Evolutionary conservation across 2,329 filamentous ascomycete species (phyloP).

Genomic region (Calonectria pseudoturangicola): DNA sequence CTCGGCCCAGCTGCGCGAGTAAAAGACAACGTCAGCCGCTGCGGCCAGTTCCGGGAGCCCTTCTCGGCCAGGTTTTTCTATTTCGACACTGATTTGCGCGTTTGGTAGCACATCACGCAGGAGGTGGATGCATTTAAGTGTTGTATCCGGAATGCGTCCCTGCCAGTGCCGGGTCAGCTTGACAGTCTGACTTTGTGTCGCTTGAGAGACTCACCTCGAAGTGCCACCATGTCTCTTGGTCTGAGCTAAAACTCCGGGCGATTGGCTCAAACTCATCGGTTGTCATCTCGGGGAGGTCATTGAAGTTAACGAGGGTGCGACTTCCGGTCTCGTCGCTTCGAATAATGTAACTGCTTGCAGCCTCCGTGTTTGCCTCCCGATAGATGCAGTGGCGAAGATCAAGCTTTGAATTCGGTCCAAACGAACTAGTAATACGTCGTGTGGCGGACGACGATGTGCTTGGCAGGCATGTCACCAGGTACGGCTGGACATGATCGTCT

Average conservation of each 20-base stretch:
- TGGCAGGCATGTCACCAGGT: constrained; percentile 74
- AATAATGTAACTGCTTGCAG: constrained; percentile 82
- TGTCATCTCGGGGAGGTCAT: constrained; percentile 81
- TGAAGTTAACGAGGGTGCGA: constrained; percentile 83
- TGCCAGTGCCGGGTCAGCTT: constrained; percentile 55
- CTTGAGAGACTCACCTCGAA: constrained; percentile 74
- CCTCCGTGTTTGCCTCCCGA: constrained; percentile 70
- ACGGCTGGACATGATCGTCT: constrained; percentile 55
- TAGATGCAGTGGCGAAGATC: constrained; percentile 76
- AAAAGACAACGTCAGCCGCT: constrained; percentile 83
- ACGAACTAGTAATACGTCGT: constrained; percentile 71
- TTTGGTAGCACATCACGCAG: constrained; percentile 68
- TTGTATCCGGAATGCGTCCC: constrained; percentile 80
- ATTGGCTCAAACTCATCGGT: constrained; percentile 73
- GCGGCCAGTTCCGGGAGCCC: constrained; percentile 76
- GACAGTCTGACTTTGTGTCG: constrained; percentile 22
- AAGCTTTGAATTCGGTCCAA: constrained; percentile 66
- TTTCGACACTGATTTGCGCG: constrained; percentile 79
- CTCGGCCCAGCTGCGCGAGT: constrained; percentile 82
- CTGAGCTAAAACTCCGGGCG: constrained; percentile 60
- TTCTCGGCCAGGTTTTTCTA: constrained; percentile 80
- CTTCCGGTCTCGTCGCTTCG: constrained; percentile 75
- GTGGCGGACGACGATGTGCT: constrained; percentile 69
- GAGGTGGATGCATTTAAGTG: constrained; percentile 74
- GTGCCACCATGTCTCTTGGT: constrained; percentile 77